Conservation (phyloP, 164 flowering plant species). For the Sedum album region DNA sequence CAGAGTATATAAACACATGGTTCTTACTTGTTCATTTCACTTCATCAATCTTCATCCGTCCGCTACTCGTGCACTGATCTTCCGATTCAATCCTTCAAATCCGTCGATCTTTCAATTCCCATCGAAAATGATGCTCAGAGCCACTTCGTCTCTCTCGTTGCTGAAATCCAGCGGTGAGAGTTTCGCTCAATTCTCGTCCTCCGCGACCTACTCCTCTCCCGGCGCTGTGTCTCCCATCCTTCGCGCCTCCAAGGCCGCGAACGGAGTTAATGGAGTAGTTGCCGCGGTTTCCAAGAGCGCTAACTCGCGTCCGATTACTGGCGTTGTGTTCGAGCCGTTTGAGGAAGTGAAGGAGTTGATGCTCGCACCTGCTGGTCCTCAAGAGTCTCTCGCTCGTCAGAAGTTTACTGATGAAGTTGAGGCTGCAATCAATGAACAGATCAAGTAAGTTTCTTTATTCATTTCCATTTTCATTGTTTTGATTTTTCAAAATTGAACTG, state of each 20-base stretch:
- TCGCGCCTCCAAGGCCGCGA: background rate
- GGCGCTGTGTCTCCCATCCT: constrained; percentile 6
- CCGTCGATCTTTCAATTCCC: background rate
- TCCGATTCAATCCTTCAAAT: too few relatives aligned
- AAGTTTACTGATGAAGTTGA: constrained; percentile 44
- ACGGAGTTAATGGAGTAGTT: background rate
- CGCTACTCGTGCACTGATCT: too few relatives aligned
- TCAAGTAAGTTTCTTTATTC: constrained; percentile 43
- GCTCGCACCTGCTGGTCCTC: constrained; percentile 51
- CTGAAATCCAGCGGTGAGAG: constrained; percentile 19
- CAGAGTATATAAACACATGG: constrained; percentile 10
- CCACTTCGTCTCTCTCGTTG: constrained; percentile 29
- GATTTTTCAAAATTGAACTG: background rate
- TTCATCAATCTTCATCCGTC: too few relatives aligned
- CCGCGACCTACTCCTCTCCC: constrained; percentile 7
- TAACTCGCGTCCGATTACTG: constrained; percentile 41
- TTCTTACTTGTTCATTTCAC: too few relatives aligned
- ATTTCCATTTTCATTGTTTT: background rate
- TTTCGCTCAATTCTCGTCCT: constrained; percentile 14
- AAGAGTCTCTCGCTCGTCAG: constrained; percentile 77
- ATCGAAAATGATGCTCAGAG: constrained; percentile 41
- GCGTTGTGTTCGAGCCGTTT: too few relatives aligned
- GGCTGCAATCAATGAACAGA: constrained; percentile 84
- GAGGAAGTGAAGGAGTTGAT: constrained; percentile 70
- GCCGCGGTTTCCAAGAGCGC: constrained; percentile 17